phyloP scores from a whole-genome alignment of 441 rosid genomes.

The Manihot esculenta region DNA sequence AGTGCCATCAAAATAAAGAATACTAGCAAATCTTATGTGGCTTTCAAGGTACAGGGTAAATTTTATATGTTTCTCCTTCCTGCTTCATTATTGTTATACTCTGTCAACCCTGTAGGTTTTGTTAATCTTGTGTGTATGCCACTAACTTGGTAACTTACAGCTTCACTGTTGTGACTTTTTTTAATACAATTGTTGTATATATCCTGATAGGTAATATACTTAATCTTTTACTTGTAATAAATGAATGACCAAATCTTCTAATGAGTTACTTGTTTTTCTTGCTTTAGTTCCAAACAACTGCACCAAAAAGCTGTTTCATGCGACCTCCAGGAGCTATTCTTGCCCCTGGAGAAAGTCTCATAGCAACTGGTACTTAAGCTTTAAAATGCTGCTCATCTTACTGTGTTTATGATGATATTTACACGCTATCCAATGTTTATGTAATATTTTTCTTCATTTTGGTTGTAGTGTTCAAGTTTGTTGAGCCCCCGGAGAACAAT shows the following conservation, averaged over 20 bases:
- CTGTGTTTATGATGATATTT: background rate
- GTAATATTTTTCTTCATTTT: constrained; percentile 15
- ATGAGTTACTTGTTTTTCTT: constrained; percentile 6
- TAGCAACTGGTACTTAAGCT: constrained; percentile 59
- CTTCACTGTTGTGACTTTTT: too few relatives aligned
- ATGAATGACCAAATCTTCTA: constrained; percentile 7
- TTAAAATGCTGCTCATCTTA: background rate
- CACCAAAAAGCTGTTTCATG: constrained; percentile 81
- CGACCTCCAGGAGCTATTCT: constrained; percentile 77
- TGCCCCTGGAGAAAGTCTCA: constrained; percentile 64
- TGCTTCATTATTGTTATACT: background rate
- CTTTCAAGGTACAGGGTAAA: constrained; percentile 65
- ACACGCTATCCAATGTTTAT: background rate
- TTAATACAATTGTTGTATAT: background rate
- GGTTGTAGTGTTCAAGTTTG: constrained; percentile 68
- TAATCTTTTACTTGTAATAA: background rate
- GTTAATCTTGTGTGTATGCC: background rate
- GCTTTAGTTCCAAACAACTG: constrained; percentile 72
- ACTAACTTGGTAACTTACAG: too few relatives aligned
- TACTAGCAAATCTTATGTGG: constrained; percentile 82
- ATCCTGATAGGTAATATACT: background rate
- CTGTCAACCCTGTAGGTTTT: background rate
- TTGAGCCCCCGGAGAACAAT: constrained; percentile 68
- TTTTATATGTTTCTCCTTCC: background rate
- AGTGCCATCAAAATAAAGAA: constrained; percentile 95